A percentile compares a stretch with the other conserved stretches of the same genome.
These are phyloP conservation scores for Sphaerobolus stellatus DNA, from an alignment of 1,284 basidiomycete species.

Conservation along the genomic window DNA sequence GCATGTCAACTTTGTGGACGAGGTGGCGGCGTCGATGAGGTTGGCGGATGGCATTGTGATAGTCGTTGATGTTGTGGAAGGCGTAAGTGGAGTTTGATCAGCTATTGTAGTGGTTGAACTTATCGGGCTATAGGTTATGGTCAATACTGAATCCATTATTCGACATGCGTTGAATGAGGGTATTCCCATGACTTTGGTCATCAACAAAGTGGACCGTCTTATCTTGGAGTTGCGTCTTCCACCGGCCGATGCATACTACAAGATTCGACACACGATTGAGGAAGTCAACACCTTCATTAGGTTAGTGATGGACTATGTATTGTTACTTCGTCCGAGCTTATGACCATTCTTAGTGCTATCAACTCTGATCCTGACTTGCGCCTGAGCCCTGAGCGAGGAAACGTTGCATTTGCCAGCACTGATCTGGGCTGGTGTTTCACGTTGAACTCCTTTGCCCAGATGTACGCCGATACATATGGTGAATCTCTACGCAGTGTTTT, in stretches of 20 bases:
- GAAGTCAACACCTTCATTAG: constrained; percentile 96
- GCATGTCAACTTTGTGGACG: constrained; percentile 97
- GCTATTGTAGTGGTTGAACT: neutral
- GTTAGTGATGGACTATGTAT: constrained; percentile 39
- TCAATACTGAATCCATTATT: constrained; percentile 83
- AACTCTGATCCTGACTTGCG: constrained; percentile 86
- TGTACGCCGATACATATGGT: constrained; percentile 95
- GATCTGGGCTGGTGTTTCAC: constrained; percentile 99
- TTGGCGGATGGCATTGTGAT: constrained; percentile 92
- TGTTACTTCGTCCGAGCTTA: neutral
- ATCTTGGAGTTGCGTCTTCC: constrained; percentile 96
- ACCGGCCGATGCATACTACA: constrained; percentile 96
- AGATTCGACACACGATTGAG: constrained; percentile 98
- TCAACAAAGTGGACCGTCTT: constrained; percentile 98
- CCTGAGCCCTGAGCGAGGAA: constrained; percentile 92
- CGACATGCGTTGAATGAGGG: constrained; percentile 86
- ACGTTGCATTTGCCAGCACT: constrained; percentile 96
- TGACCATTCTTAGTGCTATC: constrained; percentile 59
- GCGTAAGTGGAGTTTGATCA: constrained; percentile 51
- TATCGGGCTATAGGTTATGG: constrained; percentile 65
- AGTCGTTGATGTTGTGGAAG: constrained; percentile 95
- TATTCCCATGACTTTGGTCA: constrained; percentile 88
- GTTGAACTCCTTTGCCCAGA: constrained; percentile 88
- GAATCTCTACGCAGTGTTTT: constrained; percentile 21
- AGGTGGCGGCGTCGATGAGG: constrained; percentile 86